A percentile compares a stretch with the other conserved stretches of the same genome.
These are phyloP conservation scores for Azolla pinnata DNA, from an alignment of 75 land plant genomes.

Conservation along the genomic window DNA sequence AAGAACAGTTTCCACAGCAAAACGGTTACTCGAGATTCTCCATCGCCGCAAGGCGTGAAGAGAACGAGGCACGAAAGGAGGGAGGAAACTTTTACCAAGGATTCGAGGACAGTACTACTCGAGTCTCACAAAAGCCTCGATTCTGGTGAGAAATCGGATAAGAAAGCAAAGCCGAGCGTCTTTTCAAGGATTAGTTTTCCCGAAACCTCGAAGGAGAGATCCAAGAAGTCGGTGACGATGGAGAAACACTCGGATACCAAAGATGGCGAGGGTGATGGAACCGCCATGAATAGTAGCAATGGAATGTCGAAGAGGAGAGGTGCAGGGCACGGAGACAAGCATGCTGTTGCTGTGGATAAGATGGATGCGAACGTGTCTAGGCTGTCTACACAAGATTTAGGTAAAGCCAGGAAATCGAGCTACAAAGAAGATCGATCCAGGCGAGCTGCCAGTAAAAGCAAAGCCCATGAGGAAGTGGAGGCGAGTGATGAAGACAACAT, in stretches of 20 bases:
- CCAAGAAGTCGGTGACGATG: neutral
- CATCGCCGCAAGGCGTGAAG: neutral
- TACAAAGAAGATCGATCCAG: neutral
- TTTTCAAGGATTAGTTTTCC: constrained; percentile 81
- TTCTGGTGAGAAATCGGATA: constrained; percentile 13
- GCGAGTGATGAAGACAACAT: neutral
- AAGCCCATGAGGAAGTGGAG: neutral
- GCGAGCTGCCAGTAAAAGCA: neutral
- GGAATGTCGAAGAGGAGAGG: too few species aligned
- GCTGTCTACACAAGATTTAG: too few species aligned
- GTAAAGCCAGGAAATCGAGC: too few species aligned
- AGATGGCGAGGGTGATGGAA: neutral
- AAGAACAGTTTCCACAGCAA: neutral
- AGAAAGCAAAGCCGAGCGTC: constrained; percentile 51
- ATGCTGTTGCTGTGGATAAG: too few species aligned
- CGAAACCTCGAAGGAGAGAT: constrained; percentile 5
- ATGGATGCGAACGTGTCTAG: too few species aligned
- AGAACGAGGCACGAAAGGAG: constrained; percentile 4
- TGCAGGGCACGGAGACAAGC: too few species aligned
- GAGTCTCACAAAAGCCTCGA: neutral
- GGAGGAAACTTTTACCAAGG: neutral
- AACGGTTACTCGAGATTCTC: neutral
- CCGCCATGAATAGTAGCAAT: neutral
- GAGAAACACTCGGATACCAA: neutral
- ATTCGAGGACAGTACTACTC: too few species aligned